Evolutionary conservation across 2,329 filamentous ascomycete genomes (phyloP).

Genomic region (Penicillium sp.): DNA sequence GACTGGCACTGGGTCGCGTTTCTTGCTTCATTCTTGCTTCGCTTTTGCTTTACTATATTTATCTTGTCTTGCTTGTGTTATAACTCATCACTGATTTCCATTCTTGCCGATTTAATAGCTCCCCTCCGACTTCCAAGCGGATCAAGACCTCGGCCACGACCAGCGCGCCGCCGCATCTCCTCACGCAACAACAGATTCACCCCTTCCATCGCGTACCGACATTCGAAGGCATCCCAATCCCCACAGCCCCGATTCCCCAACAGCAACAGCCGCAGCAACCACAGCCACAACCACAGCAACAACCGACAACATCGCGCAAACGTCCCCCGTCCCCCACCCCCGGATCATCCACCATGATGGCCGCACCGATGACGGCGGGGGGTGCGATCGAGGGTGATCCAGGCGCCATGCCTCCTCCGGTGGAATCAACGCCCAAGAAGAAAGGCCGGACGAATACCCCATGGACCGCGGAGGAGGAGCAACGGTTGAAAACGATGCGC

Average conservation of each 20-base stretch:
- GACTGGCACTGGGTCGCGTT: conserved; percentile 16
- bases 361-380: conserved; percentile 34
- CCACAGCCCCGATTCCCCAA: conserved; percentile 36
- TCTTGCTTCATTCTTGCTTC: not conserved
- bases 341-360: conserved; percentile 42
- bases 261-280: conserved; percentile 38
- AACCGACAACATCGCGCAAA: conserved; percentile 42
- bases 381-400: conserved; percentile 36
- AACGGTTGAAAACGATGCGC: conserved; percentile 89
- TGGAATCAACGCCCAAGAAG: conserved; percentile 59
- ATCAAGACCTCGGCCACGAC: conserved; percentile 45
- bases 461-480: conserved; percentile 94
- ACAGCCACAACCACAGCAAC: conserved; percentile 37
- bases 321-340: conserved; percentile 46
- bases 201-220: conserved; percentile 39
- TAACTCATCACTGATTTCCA: conserved; percentile 12
- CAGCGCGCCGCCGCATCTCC: conserved; percentile 40
- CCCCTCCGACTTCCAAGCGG: conserved; percentile 47
- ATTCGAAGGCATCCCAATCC: conserved; percentile 48
- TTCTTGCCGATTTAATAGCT: conserved; percentile 29
- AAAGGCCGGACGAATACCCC: conserved; percentile 98
- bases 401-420: conserved; percentile 23
- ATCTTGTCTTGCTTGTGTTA: conserved; percentile 8
- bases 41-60: not conserved
- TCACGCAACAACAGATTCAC: conserved; percentile 44